Base-by-base conservation (phyloP, 228 moss, liverwort and hornwort species). In the Sphagnum magellanicum region DNA sequence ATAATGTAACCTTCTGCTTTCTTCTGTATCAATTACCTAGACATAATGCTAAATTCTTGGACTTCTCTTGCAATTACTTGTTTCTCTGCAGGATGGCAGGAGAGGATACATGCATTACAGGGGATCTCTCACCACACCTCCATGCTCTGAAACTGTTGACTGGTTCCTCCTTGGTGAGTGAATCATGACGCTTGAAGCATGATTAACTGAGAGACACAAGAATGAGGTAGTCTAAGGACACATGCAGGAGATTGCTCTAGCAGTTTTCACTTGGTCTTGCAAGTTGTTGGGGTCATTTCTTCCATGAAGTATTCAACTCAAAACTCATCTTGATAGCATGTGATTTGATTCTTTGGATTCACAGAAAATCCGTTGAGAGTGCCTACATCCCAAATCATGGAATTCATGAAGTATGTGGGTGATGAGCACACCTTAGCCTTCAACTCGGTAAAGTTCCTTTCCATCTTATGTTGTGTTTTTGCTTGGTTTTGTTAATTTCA, bases 71-170 rank as follows among this genome's bases (percentile, higher is more conserved):
- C 32, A 32, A 32, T 32, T 32, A 66, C 7, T 3, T 66, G 46
- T 17, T 71, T 60, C 58, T 65, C 67, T 84, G 70, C 83, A 89
- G 91, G 77, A 78, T 73, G 77, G 76, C 52, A 76, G 72, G 15
- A 78, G 83, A 72, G 78, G 77, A 17, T 94, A 94, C 71, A 61
- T 94, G 71, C 88, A 91, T 73, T 94, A 94, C 53, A n/a, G 72
- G 68, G 94, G 94, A 61, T 94, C 94, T 65, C 79, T 94, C 16
- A 94, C 91, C 5, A 91, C 89, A 50, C 94, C 94, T 65, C 86
- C 88, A 0, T 94, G 91, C 78, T 75, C 83, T 48, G 94, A 94
- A 76, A 79, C 64, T n/a, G 84, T 94, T 48, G 88, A 94, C 69
- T 94, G 91, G 91, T 80, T 91, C 72, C 81, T 94, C 69, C 63